These are phyloP conservation scores for Curvularia verruculosa DNA, from an alignment of 2,329 filamentous ascomycete species.

Conservation along the genomic window DNA sequence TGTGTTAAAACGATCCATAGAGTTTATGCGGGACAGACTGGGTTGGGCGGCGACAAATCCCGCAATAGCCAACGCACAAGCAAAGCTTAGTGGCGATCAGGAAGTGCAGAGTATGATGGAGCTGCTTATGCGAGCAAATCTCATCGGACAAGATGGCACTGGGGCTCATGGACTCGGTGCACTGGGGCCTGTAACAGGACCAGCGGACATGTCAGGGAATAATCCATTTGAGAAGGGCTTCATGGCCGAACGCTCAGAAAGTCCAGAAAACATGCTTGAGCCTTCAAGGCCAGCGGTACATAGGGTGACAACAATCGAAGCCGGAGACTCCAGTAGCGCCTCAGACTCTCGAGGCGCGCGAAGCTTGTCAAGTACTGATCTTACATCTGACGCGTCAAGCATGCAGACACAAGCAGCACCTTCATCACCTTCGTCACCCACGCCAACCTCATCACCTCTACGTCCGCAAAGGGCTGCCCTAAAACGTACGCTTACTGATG, in stretches of 20 bases:
- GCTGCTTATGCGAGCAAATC: constrained; percentile 77
- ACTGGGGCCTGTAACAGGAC: constrained; percentile 77
- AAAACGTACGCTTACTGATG: constrained; percentile 88
- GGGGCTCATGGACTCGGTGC: constrained; percentile 56
- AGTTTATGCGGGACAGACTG: constrained; percentile 94
- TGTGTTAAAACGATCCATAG: constrained; percentile 88
- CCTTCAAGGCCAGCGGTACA: constrained; percentile 28
- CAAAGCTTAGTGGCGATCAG: constrained; percentile 78
- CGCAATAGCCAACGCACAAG: constrained; percentile 81
- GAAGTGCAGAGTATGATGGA: constrained; percentile 93
- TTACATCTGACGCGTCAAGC: constrained; percentile 32
- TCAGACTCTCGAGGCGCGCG: constrained; percentile 20
- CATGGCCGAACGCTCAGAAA: constrained; percentile 57
- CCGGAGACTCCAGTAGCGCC: constrained; percentile 13
- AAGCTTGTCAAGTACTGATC: constrained; percentile 30
- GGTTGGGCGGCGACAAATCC: constrained; percentile 79
- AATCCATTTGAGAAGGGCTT: constrained; percentile 91
- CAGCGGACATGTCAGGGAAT: constrained; percentile 71
- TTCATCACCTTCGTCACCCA: constrained; percentile 29
- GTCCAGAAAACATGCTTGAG: constrained; percentile 49
- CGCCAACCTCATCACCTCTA: constrained; percentile 30
- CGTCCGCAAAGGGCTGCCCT: constrained; percentile 64
- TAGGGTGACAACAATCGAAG: constrained; percentile 18
- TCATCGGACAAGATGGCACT: constrained; percentile 72
- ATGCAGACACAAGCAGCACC: constrained; percentile 20